Conservation (phyloP, 1,284 basidiomycete genomes). For the Vanrija sp. region DNA sequence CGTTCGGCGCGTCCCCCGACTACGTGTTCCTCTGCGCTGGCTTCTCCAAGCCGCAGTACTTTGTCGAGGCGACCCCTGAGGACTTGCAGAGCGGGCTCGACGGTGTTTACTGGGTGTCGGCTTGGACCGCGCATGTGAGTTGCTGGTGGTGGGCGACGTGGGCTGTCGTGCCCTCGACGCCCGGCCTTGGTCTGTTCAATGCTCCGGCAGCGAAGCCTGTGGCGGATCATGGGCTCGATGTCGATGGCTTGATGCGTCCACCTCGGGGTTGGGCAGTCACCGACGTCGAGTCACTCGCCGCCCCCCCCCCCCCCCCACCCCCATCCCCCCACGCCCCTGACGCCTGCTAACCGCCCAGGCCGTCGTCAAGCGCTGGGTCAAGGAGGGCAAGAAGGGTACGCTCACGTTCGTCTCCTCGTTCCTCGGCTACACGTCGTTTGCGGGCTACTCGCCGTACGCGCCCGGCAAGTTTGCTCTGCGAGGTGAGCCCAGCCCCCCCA, state of each 20-base stretch:
- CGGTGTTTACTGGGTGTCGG: constrained; percentile 54
- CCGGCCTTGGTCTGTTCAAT: too few species aligned
- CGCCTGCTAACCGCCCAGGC: too few species aligned
- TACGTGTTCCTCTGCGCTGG: constrained; percentile 77
- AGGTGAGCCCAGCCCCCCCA: constrained; percentile 52
- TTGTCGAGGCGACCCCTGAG: constrained; percentile 62
- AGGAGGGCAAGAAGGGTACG: constrained; percentile 57
- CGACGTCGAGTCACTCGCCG: neutral
- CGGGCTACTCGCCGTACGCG: constrained; percentile 80
- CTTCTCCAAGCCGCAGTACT: constrained; percentile 63
- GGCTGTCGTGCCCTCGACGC: constrained; percentile 25
- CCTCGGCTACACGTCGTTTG: constrained; percentile 73
- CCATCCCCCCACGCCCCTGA: constrained; percentile 51
- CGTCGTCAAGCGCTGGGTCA: constrained; percentile 67
- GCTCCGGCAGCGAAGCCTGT: too few species aligned
- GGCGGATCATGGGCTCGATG: too few species aligned
- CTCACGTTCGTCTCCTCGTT: constrained; percentile 79
- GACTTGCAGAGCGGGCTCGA: constrained; percentile 56
- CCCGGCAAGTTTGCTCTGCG: constrained; percentile 86
- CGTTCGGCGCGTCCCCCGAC: constrained; percentile 63
- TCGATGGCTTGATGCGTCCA: too few species aligned
- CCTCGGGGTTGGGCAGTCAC: neutral
- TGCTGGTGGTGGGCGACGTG: constrained; percentile 46
- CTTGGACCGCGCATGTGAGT: constrained; percentile 66
- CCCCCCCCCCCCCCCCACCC: neutral